Evolutionary conservation across 2,329 filamentous ascomycete genomes (phyloP), one percentile per base, ranked within the genome.

Genomic region (Stemphylium beticola): DNA sequence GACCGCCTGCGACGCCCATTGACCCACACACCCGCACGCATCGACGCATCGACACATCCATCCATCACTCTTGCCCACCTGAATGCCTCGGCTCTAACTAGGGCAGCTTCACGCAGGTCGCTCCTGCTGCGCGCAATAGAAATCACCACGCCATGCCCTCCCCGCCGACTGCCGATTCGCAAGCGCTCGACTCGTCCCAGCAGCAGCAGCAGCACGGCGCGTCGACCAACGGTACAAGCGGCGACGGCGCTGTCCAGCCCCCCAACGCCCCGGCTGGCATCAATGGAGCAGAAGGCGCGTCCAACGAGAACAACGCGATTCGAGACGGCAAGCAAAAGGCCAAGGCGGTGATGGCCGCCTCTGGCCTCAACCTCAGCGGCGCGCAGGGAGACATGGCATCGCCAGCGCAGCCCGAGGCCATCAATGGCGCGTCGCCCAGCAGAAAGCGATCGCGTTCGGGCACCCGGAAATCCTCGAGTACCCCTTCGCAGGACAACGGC

Each of bases 371-470:
- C 57, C 46, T 74, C 38, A 66, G 69, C 40, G 65, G 68, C 40
- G 68, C 71, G 20, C 65, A 69, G 9, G 34, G 55, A 26, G 66
- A 66, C 38, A 73, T 56, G 61, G 65, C 64, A 52, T 64, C 73
- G 18, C 64, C 73, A 18, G 60, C 72, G 39, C 58, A 68, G 33
- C 74, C 77, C 61, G 73, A 68, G 24, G 55, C 58, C 66, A 73
- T 77, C 66, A 84, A 83, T 71, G 82, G 81, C 58, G 72, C 77
- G 34, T 77, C 76, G 9, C 75, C 78, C 47, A 81, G 80, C 60
- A 78, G 82, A 62, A 87, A 87, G 71, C 79, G 83, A 57, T 87
- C 85, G 58, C 81, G 82, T 49, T 85, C 85, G 55, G 84, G 84
- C 29, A 84, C 84, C 15, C 80, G 81, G 56, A 77, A 81, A 24